Conservation (phyloP, 345 rosid genomes). For the Balakata baccata region DNA sequence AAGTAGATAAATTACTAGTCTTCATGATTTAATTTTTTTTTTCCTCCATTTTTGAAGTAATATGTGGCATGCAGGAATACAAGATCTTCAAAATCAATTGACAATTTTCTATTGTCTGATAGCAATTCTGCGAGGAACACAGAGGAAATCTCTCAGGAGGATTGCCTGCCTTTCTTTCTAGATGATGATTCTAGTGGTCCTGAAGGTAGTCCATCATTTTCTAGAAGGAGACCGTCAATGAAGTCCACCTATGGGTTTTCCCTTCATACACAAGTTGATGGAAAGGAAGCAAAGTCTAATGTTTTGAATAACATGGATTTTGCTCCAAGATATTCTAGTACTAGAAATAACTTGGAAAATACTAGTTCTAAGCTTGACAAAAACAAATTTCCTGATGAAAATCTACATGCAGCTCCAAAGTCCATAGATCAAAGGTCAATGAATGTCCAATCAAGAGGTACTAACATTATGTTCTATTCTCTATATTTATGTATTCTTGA, state of each 20-base stretch:
- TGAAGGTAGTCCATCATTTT: slow-evolving; percentile 68
- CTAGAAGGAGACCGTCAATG: slow-evolving; percentile 42
- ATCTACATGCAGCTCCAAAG: slow-evolving; percentile 39
- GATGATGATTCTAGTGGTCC: slow-evolving; percentile 82
- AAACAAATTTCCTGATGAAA: slow-evolving; percentile 40
- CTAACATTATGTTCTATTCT: slow-evolving; percentile 12
- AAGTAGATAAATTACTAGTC: slow-evolving; percentile 14
- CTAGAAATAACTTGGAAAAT: slow-evolving; percentile 37
- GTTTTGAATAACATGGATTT: slow-evolving; percentile 36
- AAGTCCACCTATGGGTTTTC: slow-evolving; percentile 52
- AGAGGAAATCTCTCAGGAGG: slow-evolving; percentile 71
- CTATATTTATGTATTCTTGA: background rate
- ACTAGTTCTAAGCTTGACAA: slow-evolving; percentile 40
- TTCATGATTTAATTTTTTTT: slow-evolving; percentile 10
- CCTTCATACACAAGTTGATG: slow-evolving; percentile 41
- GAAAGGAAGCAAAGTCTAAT: slow-evolving; percentile 43
- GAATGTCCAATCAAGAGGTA: slow-evolving; percentile 54
- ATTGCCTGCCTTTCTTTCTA: slow-evolving; percentile 75
- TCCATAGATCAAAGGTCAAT: slow-evolving; percentile 45
- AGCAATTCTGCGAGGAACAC: slow-evolving; percentile 44
- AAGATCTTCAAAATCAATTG: slow-evolving; percentile 39
- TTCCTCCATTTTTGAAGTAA: slow-evolving; percentile 25
- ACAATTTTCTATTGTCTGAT: slow-evolving; percentile 49
- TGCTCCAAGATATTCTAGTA: slow-evolving; percentile 41
- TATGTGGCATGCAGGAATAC: slow-evolving; percentile 43